These are phyloP conservation scores for Penicillium sp. DNA, from an alignment of 2,329 filamentous ascomycete species.

Conservation along the genomic window DNA sequence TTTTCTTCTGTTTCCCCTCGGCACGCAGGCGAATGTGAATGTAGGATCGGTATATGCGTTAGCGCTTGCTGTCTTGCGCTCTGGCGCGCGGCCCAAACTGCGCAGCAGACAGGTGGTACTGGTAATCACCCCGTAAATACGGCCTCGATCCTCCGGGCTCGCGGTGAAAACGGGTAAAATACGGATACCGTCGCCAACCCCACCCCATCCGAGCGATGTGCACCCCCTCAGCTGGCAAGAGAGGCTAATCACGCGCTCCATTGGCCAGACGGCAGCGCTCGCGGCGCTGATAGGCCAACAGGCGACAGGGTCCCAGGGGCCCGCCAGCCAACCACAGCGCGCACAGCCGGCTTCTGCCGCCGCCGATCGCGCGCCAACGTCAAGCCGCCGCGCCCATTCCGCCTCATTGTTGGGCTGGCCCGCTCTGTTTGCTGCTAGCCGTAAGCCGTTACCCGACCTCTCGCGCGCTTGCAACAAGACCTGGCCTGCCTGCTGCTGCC, in stretches of 20 bases:
- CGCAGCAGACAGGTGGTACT: background rate
- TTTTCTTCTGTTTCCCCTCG: no score
- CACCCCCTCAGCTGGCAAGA: background rate
- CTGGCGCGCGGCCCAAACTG: conserved; percentile 11
- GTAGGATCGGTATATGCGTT: background rate
- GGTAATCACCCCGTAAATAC: background rate
- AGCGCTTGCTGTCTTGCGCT: conserved; percentile 5
- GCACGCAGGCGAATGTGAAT: background rate
- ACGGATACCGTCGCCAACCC: background rate
- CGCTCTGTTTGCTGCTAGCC: no score
- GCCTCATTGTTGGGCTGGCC: conserved; percentile 10
- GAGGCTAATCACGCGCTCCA: background rate
- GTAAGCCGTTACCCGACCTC: conserved; percentile 15
- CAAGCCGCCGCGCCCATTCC: conserved; percentile 18
- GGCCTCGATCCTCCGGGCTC: background rate
- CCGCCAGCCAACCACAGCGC: conserved; percentile 18
- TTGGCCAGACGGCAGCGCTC: background rate
- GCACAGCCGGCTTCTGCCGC: conserved; percentile 19
- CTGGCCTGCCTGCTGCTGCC: conserved; percentile 8
- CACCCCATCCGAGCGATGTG: background rate
- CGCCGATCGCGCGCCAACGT: conserved; percentile 39
- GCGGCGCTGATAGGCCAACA: background rate
- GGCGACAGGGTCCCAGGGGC: background rate
- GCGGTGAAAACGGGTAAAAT: background rate
- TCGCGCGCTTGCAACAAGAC: conserved; percentile 15